These are phyloP conservation scores for Chytriomyces hyalinus DNA, from an alignment of 192 early-diverging fungal genomes.

Conservation along the genomic window DNA sequence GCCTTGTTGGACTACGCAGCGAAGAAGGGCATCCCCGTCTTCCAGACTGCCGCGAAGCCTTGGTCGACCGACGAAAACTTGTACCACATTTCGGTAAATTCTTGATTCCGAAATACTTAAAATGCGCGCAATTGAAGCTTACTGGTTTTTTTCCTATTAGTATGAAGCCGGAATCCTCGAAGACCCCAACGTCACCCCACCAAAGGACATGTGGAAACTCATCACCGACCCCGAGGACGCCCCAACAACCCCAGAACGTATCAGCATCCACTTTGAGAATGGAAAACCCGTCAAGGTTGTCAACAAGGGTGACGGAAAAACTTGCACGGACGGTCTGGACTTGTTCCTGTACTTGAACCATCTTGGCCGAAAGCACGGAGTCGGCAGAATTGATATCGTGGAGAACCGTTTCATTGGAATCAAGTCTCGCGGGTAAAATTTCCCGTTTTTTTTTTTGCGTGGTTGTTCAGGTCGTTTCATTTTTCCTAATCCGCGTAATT, in stretches of 20 bases:
- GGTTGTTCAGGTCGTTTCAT: not conserved
- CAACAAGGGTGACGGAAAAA: slow-evolving; percentile 76
- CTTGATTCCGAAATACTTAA: not conserved
- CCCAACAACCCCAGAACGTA: slow-evolving; percentile 93
- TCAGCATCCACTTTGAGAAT: slow-evolving; percentile 85
- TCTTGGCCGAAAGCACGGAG: slow-evolving; percentile 93
- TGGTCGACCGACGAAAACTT: slow-evolving; percentile 99
- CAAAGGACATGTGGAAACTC: slow-evolving; percentile 99
- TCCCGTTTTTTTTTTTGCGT: slow-evolving; percentile 1
- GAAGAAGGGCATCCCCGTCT: slow-evolving; percentile 88
- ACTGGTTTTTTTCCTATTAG: slow-evolving; percentile 2
- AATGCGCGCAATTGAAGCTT: not conserved
- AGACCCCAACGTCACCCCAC: slow-evolving; percentile 94
- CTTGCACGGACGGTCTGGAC: slow-evolving; percentile 71
- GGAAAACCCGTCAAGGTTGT: slow-evolving; percentile 90
- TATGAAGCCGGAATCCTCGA: slow-evolving; percentile 98
- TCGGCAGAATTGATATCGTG: slow-evolving; percentile 99
- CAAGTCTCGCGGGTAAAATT: slow-evolving; percentile 86
- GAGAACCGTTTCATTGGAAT: slow-evolving; percentile 99
- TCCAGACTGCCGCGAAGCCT: slow-evolving; percentile 94
- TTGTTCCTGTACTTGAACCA: slow-evolving; percentile 97
- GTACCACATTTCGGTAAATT: slow-evolving; percentile 86
- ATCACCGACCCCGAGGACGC: slow-evolving; percentile 97
- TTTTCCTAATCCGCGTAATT: not conserved
- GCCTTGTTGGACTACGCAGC: slow-evolving; percentile 91